Evolutionary conservation across 192 early-diverging fungal species (phyloP), one percentile per base, ranked within the genome.

Genomic region (Lunasporangiospora selenospora): DNA sequence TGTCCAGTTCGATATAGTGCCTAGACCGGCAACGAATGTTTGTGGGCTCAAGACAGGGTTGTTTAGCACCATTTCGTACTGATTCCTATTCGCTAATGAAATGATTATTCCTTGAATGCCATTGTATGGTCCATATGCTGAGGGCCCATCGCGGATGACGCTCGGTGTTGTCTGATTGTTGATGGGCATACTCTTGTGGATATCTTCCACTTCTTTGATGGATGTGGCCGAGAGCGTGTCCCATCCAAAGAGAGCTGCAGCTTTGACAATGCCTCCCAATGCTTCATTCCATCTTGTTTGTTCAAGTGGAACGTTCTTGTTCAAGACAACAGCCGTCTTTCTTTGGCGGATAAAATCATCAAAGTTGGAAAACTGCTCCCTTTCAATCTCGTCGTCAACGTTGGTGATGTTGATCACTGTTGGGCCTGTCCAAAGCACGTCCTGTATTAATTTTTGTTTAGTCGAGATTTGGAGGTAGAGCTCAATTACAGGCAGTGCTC

Each of bases 271-370:
- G 39, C 69, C 69, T 37, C 69, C 69, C 4, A 63, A 36, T 1
- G 61, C 60, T 46, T 73, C 69, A 9, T 63, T 73, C 69, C 69
- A 73, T 18, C 69, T 53, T 6, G 69, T 63, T 8, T 31, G 2
- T 19, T 58, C 69, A 7, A 58, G 33, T 6, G 59, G 33, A 18
- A 62, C 53, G 24, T 63, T 37, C 1, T 49, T 59, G 23, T 73
- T 73, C 29, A 63, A 30, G 8, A 73, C 60, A 1, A 63, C 61
- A 13, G 55, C 47, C 0, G 69, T 61, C 41, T 73, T 73, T 8
- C 31, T 51, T 21, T 34, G 48, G 15, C 43, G 13, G 31, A 43
- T 37, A 43, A 73, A 63, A 4, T 73, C 41, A 16, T 26, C 12
- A 0, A 73, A 11, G 23, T 27, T 51, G 0, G 53, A 1, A 6